These are phyloP conservation scores for Lepiota subincarnata DNA, from an alignment of 768 basidiomycete genomes.

Conservation along the genomic window DNA sequence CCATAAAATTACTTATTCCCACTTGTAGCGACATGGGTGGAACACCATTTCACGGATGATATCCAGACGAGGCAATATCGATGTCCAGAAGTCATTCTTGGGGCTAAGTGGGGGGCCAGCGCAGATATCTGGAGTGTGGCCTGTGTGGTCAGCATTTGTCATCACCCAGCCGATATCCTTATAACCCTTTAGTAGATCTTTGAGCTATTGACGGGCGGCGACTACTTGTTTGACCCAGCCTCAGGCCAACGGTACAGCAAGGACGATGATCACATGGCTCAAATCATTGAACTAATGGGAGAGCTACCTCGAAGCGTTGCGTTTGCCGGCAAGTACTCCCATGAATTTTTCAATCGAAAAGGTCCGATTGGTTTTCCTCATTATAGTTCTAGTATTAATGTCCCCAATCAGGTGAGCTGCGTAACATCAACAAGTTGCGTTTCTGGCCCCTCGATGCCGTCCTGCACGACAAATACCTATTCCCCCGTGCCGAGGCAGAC, in stretches of 20 bases:
- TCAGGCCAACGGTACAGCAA: slow-evolving; percentile 94
- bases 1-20: slow-evolving; percentile 1
- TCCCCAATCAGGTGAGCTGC: slow-evolving; percentile 58
- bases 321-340: slow-evolving; percentile 87
- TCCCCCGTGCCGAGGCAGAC: slow-evolving; percentile 79
- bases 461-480: slow-evolving; percentile 93
- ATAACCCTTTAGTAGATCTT: slow-evolving; percentile 58
- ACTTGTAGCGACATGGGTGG: slow-evolving; percentile 71
- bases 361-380: slow-evolving; percentile 42
- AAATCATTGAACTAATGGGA: slow-evolving; percentile 94
- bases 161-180: neutral
- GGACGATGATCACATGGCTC: slow-evolving; percentile 96
- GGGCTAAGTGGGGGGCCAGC: slow-evolving; percentile 92
- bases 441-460: slow-evolving; percentile 85
- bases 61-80: slow-evolving; percentile 98
- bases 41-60: slow-evolving; percentile 98
- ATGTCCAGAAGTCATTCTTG: slow-evolving; percentile 95
- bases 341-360: slow-evolving; percentile 95
- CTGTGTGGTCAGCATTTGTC: slow-evolving; percentile 59
- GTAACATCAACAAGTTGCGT: slow-evolving; percentile 90
- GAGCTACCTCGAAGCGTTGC: slow-evolving; percentile 83
- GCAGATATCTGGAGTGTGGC: slow-evolving; percentile 98
- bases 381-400: neutral
- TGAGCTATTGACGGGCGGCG: slow-evolving; percentile 93
- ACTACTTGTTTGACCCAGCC: slow-evolving; percentile 97